Conservation (phyloP, 1,139 yeast species). For the Geotrichum fermentans region DNA sequence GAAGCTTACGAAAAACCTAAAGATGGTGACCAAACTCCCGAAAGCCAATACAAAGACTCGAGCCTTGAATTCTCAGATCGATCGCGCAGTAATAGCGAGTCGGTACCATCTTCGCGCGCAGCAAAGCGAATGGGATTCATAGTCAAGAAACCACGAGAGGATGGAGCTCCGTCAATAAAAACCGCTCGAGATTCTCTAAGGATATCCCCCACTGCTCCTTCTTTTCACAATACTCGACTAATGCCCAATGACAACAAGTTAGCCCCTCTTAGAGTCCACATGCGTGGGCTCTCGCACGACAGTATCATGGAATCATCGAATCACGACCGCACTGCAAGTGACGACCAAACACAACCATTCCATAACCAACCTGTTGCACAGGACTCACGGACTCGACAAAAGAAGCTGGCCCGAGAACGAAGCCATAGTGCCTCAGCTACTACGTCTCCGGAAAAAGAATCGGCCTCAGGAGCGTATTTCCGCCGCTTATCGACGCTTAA, state of each 20-base stretch:
- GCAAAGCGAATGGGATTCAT: slow-evolving; percentile 35
- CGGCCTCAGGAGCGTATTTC: slow-evolving; percentile 54
- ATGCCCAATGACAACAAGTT: background rate
- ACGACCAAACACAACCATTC: slow-evolving; percentile 9
- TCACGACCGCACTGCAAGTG: slow-evolving; percentile 8
- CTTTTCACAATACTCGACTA: background rate
- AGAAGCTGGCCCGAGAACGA: slow-evolving; percentile 17
- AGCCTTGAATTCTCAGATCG: slow-evolving; percentile 37
- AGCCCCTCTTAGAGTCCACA: slow-evolving; percentile 14
- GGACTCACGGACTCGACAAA: background rate
- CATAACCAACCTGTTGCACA: background rate
- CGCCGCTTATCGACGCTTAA: slow-evolving; percentile 61
- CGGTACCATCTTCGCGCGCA: slow-evolving; percentile 48
- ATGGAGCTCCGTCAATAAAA: slow-evolving; percentile 9
- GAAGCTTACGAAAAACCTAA: slow-evolving; percentile 8
- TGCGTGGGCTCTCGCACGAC: slow-evolving; percentile 27
- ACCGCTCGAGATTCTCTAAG: slow-evolving; percentile 15
- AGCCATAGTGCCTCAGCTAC: slow-evolving; percentile 21
- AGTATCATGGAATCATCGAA: slow-evolving; percentile 21
- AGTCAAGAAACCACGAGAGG: slow-evolving; percentile 25
- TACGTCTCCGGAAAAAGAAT: slow-evolving; percentile 28
- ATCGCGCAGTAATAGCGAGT: slow-evolving; percentile 54
- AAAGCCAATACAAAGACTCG: background rate
- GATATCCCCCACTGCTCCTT: slow-evolving; percentile 9
- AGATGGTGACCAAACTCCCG: slow-evolving; percentile 7